These are phyloP conservation scores for Leishmania tarentolae DNA, from an alignment of 208 protist genomes.

Conservation along the genomic window DNA sequence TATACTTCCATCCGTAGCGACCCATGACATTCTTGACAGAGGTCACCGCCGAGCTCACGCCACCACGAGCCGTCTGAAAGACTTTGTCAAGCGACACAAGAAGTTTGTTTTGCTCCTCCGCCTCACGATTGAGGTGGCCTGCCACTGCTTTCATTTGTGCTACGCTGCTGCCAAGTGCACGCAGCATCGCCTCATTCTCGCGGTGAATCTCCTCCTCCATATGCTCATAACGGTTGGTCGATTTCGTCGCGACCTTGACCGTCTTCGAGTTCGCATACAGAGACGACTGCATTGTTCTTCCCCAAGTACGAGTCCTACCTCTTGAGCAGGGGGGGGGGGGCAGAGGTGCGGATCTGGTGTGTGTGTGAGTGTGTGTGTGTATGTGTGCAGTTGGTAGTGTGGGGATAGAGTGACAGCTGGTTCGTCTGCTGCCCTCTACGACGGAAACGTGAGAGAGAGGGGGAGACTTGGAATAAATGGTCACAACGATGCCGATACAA, in stretches of 20 bases:
- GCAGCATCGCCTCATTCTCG: conserved; percentile 83
- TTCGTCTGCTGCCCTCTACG: background rate
- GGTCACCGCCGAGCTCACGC: conserved; percentile 56
- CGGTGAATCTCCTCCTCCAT: conserved; percentile 75
- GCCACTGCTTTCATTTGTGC: conserved; percentile 68
- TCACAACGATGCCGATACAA: background rate
- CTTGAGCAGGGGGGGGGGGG: background rate
- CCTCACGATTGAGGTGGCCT: conserved; percentile 57
- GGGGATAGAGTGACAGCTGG: background rate
- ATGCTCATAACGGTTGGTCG: conserved; percentile 25
- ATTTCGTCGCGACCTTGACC: background rate
- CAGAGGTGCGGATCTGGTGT: too few relatives aligned
- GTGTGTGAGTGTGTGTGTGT: too few relatives aligned
- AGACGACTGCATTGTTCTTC: conserved; percentile 57
- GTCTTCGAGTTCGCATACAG: conserved; percentile 44
- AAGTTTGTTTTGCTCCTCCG: conserved; percentile 74
- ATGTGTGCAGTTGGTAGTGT: background rate
- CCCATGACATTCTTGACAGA: conserved; percentile 57
- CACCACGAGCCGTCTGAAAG: conserved; percentile 54
- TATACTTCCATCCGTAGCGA: conserved; percentile 70
- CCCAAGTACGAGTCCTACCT: background rate
- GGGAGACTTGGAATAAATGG: background rate
- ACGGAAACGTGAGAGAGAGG: background rate
- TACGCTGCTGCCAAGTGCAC: conserved; percentile 64
- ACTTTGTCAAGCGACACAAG: conserved; percentile 45